Evolutionary conservation across 2,329 filamentous ascomycete species (phyloP).

Genomic region (Hymenoscyphus infarciens): DNA sequence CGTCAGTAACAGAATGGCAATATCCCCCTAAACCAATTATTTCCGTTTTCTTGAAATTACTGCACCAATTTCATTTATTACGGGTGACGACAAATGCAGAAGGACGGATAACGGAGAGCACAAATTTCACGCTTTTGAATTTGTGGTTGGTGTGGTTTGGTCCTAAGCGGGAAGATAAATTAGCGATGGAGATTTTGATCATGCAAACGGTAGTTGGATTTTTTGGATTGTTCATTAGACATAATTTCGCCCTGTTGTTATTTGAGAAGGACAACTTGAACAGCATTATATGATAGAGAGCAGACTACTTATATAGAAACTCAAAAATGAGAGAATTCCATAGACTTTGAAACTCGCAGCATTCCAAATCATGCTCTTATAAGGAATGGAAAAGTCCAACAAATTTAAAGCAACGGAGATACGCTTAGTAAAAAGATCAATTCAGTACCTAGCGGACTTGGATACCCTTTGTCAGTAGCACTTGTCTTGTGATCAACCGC

Average conservation of each 20-base stretch:
- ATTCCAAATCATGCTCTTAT: too few species aligned
- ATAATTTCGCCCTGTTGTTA: conserved; percentile 79
- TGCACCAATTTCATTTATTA: conserved; percentile 66
- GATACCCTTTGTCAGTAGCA: neutral
- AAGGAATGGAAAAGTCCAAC: neutral
- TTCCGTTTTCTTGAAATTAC: conserved; percentile 59
- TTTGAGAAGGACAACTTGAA: conserved; percentile 84
- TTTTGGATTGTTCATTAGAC: conserved; percentile 79
- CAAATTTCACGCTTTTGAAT: conserved; percentile 91
- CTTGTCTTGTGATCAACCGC: neutral
- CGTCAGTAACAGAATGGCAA: conserved; percentile 77
- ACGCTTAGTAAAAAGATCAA: neutral
- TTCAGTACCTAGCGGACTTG: neutral
- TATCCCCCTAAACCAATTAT: conserved; percentile 65
- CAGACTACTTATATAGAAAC: neutral
- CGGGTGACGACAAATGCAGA: conserved; percentile 63
- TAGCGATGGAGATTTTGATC: conserved; percentile 75
- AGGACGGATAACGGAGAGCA: conserved; percentile 72
- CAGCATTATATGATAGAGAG: conserved; percentile 5
- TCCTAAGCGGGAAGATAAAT: conserved; percentile 78
- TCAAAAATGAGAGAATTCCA: too few species aligned
- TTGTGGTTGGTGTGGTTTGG: conserved; percentile 96
- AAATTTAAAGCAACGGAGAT: neutral
- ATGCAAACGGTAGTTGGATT: conserved; percentile 75
- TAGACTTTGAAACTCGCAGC: too few species aligned